phyloP scores from a whole-genome alignment of 2,329 filamentous ascomycete genomes.

The Alternaria gansuensis region DNA sequence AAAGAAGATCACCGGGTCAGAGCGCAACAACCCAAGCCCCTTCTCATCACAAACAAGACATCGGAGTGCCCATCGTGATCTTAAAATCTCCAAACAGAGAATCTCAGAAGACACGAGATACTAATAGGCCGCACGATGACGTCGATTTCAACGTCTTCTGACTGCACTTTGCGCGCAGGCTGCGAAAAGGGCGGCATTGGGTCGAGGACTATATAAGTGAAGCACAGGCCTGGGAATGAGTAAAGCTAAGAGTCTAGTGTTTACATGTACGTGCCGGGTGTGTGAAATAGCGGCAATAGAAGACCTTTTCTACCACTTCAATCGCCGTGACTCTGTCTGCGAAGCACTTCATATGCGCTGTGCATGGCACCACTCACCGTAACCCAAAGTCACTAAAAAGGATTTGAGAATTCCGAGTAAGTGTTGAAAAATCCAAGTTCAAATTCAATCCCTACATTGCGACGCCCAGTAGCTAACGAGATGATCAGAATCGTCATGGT shows the following conservation, averaged over 20 bases:
- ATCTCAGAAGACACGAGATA: not conserved
- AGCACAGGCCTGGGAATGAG: not conserved
- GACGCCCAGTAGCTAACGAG: not conserved
- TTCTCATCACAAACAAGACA: slow-evolving; percentile 10
- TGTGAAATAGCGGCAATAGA: not conserved
- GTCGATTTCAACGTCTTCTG: not conserved
- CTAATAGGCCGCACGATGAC: not conserved
- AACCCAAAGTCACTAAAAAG: not conserved
- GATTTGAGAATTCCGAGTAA: not conserved
- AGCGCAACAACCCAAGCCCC: slow-evolving; percentile 3
- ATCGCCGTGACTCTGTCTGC: not conserved
- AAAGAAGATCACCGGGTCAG: slow-evolving; percentile 8
- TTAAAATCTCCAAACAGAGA: not conserved
- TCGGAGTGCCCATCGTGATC: not conserved
- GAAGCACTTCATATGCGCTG: not conserved
- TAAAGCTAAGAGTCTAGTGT: not conserved
- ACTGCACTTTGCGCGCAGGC: not conserved
- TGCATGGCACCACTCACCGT: not conserved
- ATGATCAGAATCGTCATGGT: not conserved
- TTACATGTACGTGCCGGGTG: not conserved
- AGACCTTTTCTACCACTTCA: not conserved
- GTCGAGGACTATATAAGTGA: not conserved
- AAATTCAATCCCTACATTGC: not conserved
- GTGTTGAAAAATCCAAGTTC: not conserved
- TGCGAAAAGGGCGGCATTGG: not conserved